Conservation (phyloP, 495 filamentous ascomycete species). For the Bathelium albidoporum region DNA sequence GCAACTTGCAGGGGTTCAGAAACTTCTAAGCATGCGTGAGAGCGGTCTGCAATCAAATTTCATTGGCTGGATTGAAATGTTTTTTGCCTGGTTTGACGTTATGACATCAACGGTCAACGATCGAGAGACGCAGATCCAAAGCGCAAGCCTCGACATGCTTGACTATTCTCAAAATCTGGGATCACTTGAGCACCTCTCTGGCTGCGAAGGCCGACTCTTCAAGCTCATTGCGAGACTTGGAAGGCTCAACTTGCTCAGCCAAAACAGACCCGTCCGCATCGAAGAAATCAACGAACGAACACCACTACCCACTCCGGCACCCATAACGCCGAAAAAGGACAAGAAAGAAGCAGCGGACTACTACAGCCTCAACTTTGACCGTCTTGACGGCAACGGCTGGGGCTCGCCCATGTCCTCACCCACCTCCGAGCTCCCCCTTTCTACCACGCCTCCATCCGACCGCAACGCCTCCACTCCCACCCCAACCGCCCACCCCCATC, state of each 20-base stretch:
- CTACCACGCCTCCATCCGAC: constrained; percentile 8
- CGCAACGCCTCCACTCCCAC: constrained; percentile 39
- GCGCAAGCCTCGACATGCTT: constrained; percentile 55
- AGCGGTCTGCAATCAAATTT: constrained; percentile 53
- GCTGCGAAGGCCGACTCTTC: constrained; percentile 55
- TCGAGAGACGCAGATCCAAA: constrained; percentile 77
- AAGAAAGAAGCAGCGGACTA: constrained; percentile 29
- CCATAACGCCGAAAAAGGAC: constrained; percentile 27
- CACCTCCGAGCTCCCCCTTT: not conserved
- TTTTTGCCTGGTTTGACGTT: constrained; percentile 95
- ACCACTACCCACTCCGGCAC: constrained; percentile 28
- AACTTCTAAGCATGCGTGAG: constrained; percentile 73
- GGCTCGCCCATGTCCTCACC: constrained; percentile 20
- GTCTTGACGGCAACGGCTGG: constrained; percentile 58
- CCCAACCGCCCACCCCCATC: constrained; percentile 29
- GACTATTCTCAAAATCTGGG: constrained; percentile 59
- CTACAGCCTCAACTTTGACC: constrained; percentile 45
- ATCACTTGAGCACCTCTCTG: constrained; percentile 74
- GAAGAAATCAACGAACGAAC: constrained; percentile 28
- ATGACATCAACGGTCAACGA: constrained; percentile 88
- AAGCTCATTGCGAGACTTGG: constrained; percentile 42
- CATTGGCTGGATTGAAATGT: constrained; percentile 84
- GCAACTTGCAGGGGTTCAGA: constrained; percentile 89
- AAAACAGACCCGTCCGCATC: constrained; percentile 38
- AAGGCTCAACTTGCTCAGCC: constrained; percentile 78